Evolutionary conservation across 306 rosid species (phyloP).

Genomic region (Mimosa pudica): DNA sequence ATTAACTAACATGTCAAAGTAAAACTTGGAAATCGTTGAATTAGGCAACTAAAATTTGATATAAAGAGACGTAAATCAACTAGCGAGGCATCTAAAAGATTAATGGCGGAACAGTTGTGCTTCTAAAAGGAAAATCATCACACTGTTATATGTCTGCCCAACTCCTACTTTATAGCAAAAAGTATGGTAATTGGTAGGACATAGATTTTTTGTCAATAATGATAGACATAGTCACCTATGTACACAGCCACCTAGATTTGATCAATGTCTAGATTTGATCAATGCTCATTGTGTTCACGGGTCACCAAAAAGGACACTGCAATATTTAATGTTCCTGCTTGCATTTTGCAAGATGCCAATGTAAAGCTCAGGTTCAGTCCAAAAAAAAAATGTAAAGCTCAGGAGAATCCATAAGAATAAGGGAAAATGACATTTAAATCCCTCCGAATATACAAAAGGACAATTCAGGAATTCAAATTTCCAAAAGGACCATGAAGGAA

Average conservation of each 20-base stretch:
- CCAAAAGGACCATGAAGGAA: too few species aligned
- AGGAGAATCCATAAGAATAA: neutral
- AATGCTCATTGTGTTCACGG: neutral
- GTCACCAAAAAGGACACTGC: neutral
- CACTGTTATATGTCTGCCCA: neutral
- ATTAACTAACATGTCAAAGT: neutral
- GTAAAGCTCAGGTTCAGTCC: neutral
- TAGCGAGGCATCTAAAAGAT: neutral
- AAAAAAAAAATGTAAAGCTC: neutral
- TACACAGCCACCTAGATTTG: neutral
- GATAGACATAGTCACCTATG: neutral
- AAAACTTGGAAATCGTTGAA: neutral
- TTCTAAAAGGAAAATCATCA: neutral
- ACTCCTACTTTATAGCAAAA: neutral
- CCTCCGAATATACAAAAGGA: too few species aligned
- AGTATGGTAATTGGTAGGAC: neutral
- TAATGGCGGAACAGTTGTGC: neutral
- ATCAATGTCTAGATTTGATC: neutral
- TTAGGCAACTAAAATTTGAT: neutral
- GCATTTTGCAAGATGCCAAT: neutral
- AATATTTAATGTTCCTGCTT: neutral
- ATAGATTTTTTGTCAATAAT: neutral
- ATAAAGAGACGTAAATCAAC: neutral
- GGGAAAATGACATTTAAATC: too few species aligned
- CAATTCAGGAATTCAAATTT: too few species aligned